A percentile compares a stretch with the other conserved stretches of the same genome.
phyloP scores from a whole-genome alignment of 2,329 filamentous ascomycete species.

The Monosporascus sp. region DNA sequence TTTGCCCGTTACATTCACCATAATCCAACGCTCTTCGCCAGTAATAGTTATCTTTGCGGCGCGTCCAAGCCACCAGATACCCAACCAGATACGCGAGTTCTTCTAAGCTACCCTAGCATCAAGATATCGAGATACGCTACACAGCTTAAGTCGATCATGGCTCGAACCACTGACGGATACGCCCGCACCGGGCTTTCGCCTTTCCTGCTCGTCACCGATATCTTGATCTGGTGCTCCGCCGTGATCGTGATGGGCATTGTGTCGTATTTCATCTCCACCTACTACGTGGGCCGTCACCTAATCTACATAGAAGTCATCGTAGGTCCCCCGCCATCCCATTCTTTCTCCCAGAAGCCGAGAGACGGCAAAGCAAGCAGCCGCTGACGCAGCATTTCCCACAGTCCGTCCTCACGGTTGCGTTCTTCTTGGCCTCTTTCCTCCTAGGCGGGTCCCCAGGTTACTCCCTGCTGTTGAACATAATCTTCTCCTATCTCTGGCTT shows the following conservation, averaged over 20 bases:
- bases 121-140: too few species aligned
- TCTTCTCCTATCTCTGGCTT: slow-evolving; percentile 32
- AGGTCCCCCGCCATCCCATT: slow-evolving; percentile 6
- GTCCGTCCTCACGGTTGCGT: slow-evolving; percentile 29
- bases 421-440: slow-evolving; percentile 27
- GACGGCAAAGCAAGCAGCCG: too few species aligned
- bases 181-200: slow-evolving; percentile 16
- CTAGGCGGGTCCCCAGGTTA: slow-evolving; percentile 20
- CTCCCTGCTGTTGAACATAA: slow-evolving; percentile 28
- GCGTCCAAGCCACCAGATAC: too few species aligned
- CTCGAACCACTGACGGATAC: slow-evolving; percentile 3
- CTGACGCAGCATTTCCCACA: slow-evolving; percentile 2
- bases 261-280: slow-evolving; percentile 22
- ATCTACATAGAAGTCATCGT: slow-evolving; percentile 30
- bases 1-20: too few species aligned
- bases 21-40: too few species aligned
- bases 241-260: slow-evolving; percentile 31
- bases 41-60: too few species aligned
- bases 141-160: slow-evolving; percentile 6
- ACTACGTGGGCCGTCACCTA: slow-evolving; percentile 16
- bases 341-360: too few species aligned
- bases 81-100: too few species aligned
- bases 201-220: slow-evolving; percentile 22
- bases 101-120: too few species aligned
- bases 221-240: slow-evolving; percentile 27